Conservation (phyloP, 2,329 filamentous ascomycete genomes). For the Alternaria atra region DNA sequence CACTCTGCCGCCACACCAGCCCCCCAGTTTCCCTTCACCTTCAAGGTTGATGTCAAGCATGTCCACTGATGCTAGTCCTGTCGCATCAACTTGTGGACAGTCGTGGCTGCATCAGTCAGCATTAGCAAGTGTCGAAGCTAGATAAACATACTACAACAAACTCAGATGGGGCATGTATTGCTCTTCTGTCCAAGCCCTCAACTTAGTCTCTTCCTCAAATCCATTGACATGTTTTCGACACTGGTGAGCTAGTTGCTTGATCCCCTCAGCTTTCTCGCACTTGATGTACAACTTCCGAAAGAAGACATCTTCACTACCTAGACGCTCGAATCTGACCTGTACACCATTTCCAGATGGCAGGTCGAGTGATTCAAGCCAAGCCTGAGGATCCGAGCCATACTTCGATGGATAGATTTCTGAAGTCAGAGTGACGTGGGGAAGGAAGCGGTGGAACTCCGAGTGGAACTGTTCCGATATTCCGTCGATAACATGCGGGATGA, state of each 20-base stretch:
- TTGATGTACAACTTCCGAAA: slow-evolving; percentile 52
- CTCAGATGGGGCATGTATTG: slow-evolving; percentile 52
- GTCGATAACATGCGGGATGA: slow-evolving; percentile 48
- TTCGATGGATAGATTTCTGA: slow-evolving; percentile 42
- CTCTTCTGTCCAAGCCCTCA: slow-evolving; percentile 43
- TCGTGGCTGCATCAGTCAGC: slow-evolving; percentile 32
- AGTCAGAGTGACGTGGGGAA: slow-evolving; percentile 56
- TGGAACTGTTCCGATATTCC: slow-evolving; percentile 45
- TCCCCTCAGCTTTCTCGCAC: slow-evolving; percentile 40
- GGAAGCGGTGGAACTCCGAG: slow-evolving; percentile 48
- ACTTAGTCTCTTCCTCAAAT: slow-evolving; percentile 31
- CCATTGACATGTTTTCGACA: slow-evolving; percentile 41
- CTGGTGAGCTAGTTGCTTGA: slow-evolving; percentile 39
- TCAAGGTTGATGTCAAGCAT: slow-evolving; percentile 36
- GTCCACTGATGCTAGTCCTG: slow-evolving; percentile 33
- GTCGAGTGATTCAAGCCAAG: slow-evolving; percentile 48
- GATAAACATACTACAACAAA: slow-evolving; percentile 52
- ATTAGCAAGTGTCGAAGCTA: slow-evolving; percentile 19
- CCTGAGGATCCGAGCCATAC: slow-evolving; percentile 45
- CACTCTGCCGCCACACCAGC: slow-evolving; percentile 50
- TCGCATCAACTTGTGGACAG: slow-evolving; percentile 31
- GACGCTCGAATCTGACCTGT: slow-evolving; percentile 37
- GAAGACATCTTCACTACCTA: slow-evolving; percentile 50
- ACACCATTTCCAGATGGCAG: slow-evolving; percentile 31
- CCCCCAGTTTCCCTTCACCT: slow-evolving; percentile 31